A percentile compares a stretch with the other conserved stretches of the same genome.
Evolutionary conservation across 306 rosid species (phyloP).

Genomic region (Albizia julibrissin): DNA sequence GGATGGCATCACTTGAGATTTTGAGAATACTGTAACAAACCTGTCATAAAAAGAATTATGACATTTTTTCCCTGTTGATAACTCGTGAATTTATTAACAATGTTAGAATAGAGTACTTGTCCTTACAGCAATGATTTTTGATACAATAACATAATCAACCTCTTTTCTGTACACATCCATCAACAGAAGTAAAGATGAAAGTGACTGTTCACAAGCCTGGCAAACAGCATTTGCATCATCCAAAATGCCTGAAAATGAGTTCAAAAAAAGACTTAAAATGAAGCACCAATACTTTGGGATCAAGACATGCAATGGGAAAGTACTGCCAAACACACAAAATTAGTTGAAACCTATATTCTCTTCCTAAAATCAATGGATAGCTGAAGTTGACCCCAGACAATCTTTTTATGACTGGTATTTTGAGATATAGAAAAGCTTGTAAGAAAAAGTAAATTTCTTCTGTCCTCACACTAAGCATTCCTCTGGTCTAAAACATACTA

Average conservation of each 20-base stretch:
- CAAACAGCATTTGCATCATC: conserved; percentile 68
- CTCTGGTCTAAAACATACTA: not conserved
- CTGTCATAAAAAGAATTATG: conserved; percentile 38
- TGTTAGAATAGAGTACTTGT: not conserved
- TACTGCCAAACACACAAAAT: not conserved
- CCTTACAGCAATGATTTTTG: conserved; percentile 50
- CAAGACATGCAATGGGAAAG: conserved; percentile 9
- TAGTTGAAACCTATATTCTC: not conserved
- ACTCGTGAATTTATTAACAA: not conserved
- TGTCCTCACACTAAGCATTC: not conserved
- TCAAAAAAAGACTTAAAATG: not conserved
- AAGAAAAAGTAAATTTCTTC: not conserved
- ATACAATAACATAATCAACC: conserved; percentile 47
- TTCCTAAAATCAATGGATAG: not conserved
- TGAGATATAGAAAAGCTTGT: not conserved
- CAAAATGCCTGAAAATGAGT: conserved; percentile 54
- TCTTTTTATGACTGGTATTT: not conserved
- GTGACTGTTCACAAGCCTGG: conserved; percentile 52
- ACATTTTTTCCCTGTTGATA: conserved; percentile 2
- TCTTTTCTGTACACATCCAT: conserved; percentile 57
- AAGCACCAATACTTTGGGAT: not conserved
- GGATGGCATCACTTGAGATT: conserved; percentile 52
- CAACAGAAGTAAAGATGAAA: conserved; percentile 53
- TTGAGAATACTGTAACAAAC: conserved; percentile 44
- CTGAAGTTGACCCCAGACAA: not conserved